These are phyloP conservation scores for Aspergillus fructus DNA, from an alignment of 2,329 filamentous ascomycete genomes.

Conservation along the genomic window DNA sequence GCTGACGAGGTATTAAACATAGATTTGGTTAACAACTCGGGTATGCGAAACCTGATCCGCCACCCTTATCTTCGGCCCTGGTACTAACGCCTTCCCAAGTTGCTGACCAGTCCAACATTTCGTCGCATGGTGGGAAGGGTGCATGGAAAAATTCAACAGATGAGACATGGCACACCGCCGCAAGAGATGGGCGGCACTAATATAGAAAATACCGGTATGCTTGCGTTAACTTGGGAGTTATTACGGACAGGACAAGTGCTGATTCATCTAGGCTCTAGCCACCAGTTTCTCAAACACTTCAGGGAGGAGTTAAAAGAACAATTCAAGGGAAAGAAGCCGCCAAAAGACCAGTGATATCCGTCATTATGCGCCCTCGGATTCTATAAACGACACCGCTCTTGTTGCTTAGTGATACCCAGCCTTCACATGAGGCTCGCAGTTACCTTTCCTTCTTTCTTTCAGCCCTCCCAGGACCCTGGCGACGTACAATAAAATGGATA, in stretches of 20 bases:
- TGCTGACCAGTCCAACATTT: constrained; percentile 44
- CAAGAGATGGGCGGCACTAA: constrained; percentile 46
- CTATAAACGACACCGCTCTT: constrained; percentile 10
- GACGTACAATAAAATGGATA: background rate
- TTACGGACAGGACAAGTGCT: constrained; percentile 1
- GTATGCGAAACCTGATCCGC: constrained; percentile 26
- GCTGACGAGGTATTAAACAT: constrained; percentile 15
- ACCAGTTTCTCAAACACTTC: constrained; percentile 39
- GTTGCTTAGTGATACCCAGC: background rate
- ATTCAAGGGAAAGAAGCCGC: constrained; percentile 38
- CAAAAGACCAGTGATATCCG: constrained; percentile 27
- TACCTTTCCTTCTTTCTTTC: background rate
- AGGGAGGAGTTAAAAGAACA: constrained; percentile 45
- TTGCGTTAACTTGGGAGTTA: background rate
- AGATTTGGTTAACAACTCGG: constrained; percentile 40
- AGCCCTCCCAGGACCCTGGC: background rate
- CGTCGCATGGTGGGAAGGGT: constrained; percentile 45
- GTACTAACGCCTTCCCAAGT: constrained; percentile 26
- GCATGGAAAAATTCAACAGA: constrained; percentile 42
- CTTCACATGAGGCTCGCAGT: background rate
- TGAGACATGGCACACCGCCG: constrained; percentile 42
- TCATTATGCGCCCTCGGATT: background rate
- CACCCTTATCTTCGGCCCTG: background rate
- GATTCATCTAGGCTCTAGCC: constrained; percentile 24
- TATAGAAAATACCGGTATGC: constrained; percentile 36